Conservation (phyloP, 140 eudicot genomes). For the Ambrosia hybrid region DNA sequence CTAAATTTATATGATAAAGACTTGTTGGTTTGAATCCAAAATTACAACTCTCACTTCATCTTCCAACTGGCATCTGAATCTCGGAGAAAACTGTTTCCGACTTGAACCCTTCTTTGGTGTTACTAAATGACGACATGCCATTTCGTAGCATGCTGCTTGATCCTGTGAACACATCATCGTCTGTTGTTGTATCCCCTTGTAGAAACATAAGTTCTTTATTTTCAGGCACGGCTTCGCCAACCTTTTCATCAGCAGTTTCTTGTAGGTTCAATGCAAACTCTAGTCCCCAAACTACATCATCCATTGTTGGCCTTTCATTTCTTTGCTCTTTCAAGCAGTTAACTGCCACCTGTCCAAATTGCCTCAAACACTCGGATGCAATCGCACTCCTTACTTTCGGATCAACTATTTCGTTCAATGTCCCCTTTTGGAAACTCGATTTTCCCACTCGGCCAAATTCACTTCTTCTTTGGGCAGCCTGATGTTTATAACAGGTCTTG, state of each 20-base stretch:
- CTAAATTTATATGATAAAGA: background rate
- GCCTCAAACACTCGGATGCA: background rate
- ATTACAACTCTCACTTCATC: no score
- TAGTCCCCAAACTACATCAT: background rate
- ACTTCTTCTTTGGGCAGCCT: conserved; percentile 19
- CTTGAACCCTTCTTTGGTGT: no score
- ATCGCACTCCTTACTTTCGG: conserved; percentile 31
- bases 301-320: conserved; percentile 42
- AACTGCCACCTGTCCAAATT: conserved; percentile 37
- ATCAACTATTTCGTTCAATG: conserved; percentile 35
- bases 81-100: no score
- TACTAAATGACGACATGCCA: no score
- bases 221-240: no score
- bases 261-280: background rate
- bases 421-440: conserved; percentile 24
- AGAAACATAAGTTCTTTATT: no score
- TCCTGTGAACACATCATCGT: no score
- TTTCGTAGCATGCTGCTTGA: no score
- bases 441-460: conserved; percentile 48
- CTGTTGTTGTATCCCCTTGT: no score
- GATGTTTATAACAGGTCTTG: conserved; percentile 37
- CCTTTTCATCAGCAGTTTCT: no score
- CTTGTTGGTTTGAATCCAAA: no score
- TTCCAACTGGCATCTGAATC: no score
- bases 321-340: conserved; percentile 35